These are phyloP conservation scores for Cercospora beticola DNA, from an alignment of 2,329 filamentous ascomycete species.

Conservation along the genomic window DNA sequence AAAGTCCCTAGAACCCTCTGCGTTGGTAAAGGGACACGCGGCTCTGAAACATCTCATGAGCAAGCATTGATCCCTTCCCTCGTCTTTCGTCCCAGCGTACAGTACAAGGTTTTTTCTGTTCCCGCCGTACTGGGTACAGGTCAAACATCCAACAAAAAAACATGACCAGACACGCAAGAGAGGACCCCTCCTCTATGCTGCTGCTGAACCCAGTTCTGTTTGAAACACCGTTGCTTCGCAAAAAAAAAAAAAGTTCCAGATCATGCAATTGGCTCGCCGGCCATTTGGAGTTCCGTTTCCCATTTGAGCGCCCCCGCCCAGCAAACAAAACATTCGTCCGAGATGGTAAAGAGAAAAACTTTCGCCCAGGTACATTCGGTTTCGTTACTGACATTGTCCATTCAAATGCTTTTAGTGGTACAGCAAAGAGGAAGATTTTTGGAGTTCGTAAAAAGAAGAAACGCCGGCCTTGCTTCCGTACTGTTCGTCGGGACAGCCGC, in stretches of 20 bases:
- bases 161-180: too few species aligned
- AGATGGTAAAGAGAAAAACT: not conserved
- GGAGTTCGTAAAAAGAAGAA: not conserved
- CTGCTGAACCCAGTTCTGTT: not conserved
- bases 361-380: slow-evolving; percentile 14
- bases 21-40: slow-evolving; percentile 1
- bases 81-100: not conserved
- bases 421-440: slow-evolving; percentile 11
- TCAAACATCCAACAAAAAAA: slow-evolving; percentile 15
- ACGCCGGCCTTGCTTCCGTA: slow-evolving; percentile 15
- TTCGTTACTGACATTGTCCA: slow-evolving; percentile 20
- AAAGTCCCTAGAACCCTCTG: not conserved
- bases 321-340: not conserved
- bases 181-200: not conserved
- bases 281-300: slow-evolving; percentile 12
- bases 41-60: slow-evolving; percentile 11
- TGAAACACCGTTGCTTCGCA: slow-evolving; percentile 15
- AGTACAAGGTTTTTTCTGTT: slow-evolving; percentile 7
- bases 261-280: slow-evolving; percentile 23
- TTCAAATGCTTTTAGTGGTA: slow-evolving; percentile 31
- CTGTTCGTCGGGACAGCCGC: slow-evolving; percentile 17
- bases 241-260: not conserved
- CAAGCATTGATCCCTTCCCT: not conserved
- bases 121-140: slow-evolving; percentile 12
- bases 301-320: not conserved